Conservation (phyloP, 1,139 yeast genomes). For the Yamadazyma trypodendri region DNA sequence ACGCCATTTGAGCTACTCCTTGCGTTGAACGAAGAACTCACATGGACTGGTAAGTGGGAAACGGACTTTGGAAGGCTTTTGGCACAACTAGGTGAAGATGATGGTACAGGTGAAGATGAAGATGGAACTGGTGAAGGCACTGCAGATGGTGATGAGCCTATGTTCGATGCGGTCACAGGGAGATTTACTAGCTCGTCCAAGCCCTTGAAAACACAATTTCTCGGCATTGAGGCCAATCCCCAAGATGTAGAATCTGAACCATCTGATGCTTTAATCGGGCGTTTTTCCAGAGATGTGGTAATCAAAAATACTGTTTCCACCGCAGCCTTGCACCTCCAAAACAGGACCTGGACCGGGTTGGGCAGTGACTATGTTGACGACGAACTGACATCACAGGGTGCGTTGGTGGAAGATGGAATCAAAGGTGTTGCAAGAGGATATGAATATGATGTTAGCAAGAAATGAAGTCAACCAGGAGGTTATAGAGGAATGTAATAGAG, state of each 20-base stretch:
- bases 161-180: slow-evolving; percentile 89
- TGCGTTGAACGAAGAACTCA: slow-evolving; percentile 70
- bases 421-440: slow-evolving; percentile 91
- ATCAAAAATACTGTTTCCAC: slow-evolving; percentile 84
- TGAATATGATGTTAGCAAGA: slow-evolving; percentile 26
- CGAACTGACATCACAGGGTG: slow-evolving; percentile 55
- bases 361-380: slow-evolving; percentile 71
- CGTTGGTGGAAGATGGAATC: slow-evolving; percentile 76
- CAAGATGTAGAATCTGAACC: slow-evolving; percentile 6
- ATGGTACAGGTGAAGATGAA: slow-evolving; percentile 19
- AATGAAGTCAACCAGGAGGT: no score
- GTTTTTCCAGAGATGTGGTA: slow-evolving; percentile 58
- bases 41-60: slow-evolving; percentile 94
- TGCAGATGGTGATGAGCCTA: slow-evolving; percentile 69
- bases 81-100: slow-evolving; percentile 25
- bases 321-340: slow-evolving; percentile 74
- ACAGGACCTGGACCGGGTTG: slow-evolving; percentile 82
- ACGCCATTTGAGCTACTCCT: slow-evolving; percentile 89
- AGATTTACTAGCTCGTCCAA: slow-evolving; percentile 61
- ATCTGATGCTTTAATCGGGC: slow-evolving; percentile 48
- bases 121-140: slow-evolving; percentile 23
- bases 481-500: no score
- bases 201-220: slow-evolving; percentile 71
- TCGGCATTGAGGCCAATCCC: slow-evolving; percentile 44
- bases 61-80: slow-evolving; percentile 67